Evolutionary conservation across 768 basidiomycete species (phyloP), one percentile per base, ranked within the genome.

Genomic region (Rhodotorula babjevae): DNA sequence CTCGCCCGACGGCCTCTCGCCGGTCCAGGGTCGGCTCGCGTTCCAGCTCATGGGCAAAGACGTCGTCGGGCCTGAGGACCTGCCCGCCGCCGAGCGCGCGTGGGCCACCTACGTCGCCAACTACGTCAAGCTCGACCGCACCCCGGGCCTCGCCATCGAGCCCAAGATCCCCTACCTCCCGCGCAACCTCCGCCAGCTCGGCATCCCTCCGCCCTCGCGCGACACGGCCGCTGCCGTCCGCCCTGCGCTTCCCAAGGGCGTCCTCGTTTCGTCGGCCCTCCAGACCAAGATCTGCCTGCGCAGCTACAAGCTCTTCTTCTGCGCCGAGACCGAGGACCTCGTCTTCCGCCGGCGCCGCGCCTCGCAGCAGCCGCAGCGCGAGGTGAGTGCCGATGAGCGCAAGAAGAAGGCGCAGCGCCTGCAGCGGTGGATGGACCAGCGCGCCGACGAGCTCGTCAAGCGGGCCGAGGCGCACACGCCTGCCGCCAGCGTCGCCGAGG

Each of bases 221-320:
- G 46, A 62, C 42, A 55, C 61, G 11, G n/a, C 58, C 29, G 59
- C 63, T 19, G 42, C 29, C 19, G n/a, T 61, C 15, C 42, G 50
- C 31, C 67, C 63, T 11, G 46, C 40, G 65, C 46, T 70, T 66
- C 63, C 59, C 57, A 40, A 59, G 50, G 58, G 75, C 77, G 84
- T 69, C 81, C 82, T 65, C 44, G 77, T 69, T 42, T 31, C 42
- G 29, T 76, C 89, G 46, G 85, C 85, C 7, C 84, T 94, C 27
- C 90, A 92, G 80, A 90, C 91, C 79, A 89, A 89, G 73, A 86
- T 96, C 68, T 95, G 93, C 81, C 85, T 92, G 49, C 78, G 81
- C 7, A 80, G 80, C 16, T 92, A 92, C 80, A 85, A 89, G 47
- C 81, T 92, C 23, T 93, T 93, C 83, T 92, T 87, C 79, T 89